Percentiles rank a stretch among this genome's conserved stretches.
Evolutionary conservation across 768 basidiomycete species (phyloP).

Genomic region (Cyathus striatus): DNA sequence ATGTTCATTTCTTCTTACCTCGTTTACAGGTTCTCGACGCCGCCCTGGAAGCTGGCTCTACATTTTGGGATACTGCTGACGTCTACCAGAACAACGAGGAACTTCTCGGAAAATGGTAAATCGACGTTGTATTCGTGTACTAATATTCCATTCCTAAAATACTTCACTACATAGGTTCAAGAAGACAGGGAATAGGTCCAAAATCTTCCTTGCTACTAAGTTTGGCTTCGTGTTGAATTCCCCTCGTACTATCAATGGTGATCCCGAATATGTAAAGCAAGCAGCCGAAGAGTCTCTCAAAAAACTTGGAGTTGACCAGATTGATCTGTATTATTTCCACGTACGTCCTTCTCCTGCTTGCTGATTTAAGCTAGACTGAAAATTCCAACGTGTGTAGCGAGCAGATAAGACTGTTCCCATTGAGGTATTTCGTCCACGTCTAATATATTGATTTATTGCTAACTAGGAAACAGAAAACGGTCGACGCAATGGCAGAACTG

Average conservation of each 20-base stretch:
- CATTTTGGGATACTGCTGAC: constrained; percentile 46
- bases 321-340: constrained; percentile 47
- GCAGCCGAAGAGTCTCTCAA: constrained; percentile 33
- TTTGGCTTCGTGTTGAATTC: constrained; percentile 16
- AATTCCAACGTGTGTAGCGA: constrained; percentile 11
- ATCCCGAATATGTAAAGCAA: constrained; percentile 32
- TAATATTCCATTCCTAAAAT: neutral
- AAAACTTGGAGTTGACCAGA: constrained; percentile 31
- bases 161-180: constrained; percentile 37
- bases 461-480: too few species aligned
- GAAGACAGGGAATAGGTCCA: constrained; percentile 40
- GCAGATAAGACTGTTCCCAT: constrained; percentile 39
- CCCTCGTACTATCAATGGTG: constrained; percentile 16
- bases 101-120: constrained; percentile 38
- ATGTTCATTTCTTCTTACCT: too few species aligned
- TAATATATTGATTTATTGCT: too few species aligned
- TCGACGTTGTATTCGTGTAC: neutral
- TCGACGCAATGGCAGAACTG: constrained; percentile 46
- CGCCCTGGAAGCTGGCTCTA: constrained; percentile 34
- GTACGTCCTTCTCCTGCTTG: constrained; percentile 13
- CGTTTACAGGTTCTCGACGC: constrained; percentile 41
- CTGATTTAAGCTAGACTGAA: neutral
- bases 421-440: too few species aligned
- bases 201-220: constrained; percentile 64
- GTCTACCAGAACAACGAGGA: constrained; percentile 41